Conservation (phyloP, 108 stramenopile genomes). For the Fragilaria radians region DNA sequence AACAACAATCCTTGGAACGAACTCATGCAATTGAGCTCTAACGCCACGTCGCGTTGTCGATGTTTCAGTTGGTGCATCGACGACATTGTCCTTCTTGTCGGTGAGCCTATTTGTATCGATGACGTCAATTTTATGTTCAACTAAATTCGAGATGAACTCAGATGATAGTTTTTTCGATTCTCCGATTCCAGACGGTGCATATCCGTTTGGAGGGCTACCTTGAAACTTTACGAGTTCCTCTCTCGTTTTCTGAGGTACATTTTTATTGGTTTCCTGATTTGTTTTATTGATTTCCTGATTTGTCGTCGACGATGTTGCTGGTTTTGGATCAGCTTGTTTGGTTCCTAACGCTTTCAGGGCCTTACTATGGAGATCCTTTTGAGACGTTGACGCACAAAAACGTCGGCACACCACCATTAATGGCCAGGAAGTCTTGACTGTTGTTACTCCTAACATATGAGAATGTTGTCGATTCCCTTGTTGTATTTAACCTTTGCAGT, state of each 20-base stretch:
- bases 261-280: not conserved
- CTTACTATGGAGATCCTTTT: not conserved
- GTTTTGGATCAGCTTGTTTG: not conserved
- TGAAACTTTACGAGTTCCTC: not conserved
- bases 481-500: too few species aligned
- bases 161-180: not conserved
- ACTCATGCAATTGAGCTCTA: conserved; percentile 27
- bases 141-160: not conserved
- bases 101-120: too few species aligned
- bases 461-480: too few species aligned
- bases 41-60: too few species aligned
- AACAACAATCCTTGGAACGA: conserved; percentile 43
- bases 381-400: conserved; percentile 7
- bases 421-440: too few species aligned
- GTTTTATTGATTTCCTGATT: not conserved
- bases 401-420: too few species aligned
- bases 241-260: not conserved
- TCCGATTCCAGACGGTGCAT: not conserved
- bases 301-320: not conserved
- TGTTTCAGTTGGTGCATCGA: not conserved
- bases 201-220: not conserved
- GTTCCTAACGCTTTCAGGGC: not conserved
- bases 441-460: too few species aligned
- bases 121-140: not conserved
- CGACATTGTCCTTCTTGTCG: not conserved